A percentile compares a stretch with the other conserved stretches of the same genome.
Evolutionary conservation across 768 basidiomycete species (phyloP).

Genomic region (Boletellus ananiceps): DNA sequence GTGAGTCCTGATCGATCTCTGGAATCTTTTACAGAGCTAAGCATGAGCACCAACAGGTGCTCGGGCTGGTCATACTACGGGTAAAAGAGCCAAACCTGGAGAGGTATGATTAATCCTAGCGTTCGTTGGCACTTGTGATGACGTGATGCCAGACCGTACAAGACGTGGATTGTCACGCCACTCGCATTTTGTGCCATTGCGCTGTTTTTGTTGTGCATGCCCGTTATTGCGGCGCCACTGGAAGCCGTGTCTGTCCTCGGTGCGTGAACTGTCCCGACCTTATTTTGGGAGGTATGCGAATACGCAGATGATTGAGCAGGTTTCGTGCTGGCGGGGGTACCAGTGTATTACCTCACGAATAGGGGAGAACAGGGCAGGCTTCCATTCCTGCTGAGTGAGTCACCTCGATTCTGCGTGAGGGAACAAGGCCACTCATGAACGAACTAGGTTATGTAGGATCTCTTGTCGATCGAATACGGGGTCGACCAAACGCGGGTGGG

Average conservation of each 20-base stretch:
- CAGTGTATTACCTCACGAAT: constrained; percentile 78
- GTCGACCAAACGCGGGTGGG: constrained; percentile 50
- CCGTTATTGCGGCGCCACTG: constrained; percentile 85
- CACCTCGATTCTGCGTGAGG: background rate
- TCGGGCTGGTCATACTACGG: constrained; percentile 83
- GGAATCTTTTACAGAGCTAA: background rate
- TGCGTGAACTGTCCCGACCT: constrained; percentile 31
- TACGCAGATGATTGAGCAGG: constrained; percentile 36
- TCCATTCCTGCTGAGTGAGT: constrained; percentile 36
- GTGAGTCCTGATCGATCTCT: constrained; percentile 38
- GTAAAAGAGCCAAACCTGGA: constrained; percentile 88
- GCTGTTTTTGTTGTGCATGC: constrained; percentile 75
- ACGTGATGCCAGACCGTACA: constrained; percentile 67
- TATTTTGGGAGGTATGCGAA: background rate
- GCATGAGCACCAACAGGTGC: constrained; percentile 46
- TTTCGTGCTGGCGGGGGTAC: constrained; percentile 75
- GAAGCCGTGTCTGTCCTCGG: constrained; percentile 86
- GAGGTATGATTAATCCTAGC: constrained; percentile 41
- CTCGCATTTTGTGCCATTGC: constrained; percentile 79
- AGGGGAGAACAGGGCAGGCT: constrained; percentile 39
- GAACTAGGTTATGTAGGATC: constrained; percentile 39
- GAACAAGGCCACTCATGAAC: constrained; percentile 1
- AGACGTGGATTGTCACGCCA: constrained; percentile 87
- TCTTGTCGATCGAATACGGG: constrained; percentile 44
- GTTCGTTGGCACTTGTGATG: background rate